phyloP scores from a whole-genome alignment of 176 grass and related monocot genomes.

The Melocanna baccifera region DNA sequence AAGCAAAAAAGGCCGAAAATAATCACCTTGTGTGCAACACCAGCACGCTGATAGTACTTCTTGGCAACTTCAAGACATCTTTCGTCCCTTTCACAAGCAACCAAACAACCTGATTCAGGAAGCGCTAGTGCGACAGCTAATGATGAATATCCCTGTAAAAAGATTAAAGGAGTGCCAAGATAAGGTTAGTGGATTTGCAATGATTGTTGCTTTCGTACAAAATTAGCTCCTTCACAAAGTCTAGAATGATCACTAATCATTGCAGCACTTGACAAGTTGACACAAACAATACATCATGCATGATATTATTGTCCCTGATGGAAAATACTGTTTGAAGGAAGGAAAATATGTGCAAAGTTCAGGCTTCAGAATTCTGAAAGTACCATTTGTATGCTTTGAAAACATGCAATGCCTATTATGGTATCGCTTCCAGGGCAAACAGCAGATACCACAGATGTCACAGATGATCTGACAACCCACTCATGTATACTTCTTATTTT shows the following conservation, averaged over 20 bases:
- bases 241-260: not conserved
- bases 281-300: not conserved
- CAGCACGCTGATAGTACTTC: constrained; percentile 74
- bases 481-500: not conserved
- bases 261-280: not conserved
- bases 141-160: constrained; percentile 84
- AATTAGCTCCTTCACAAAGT: not conserved
- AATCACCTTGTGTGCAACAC: constrained; percentile 80
- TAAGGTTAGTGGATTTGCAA: not conserved
- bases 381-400: not conserved
- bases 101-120: constrained; percentile 73
- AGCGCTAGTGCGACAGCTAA: constrained; percentile 82
- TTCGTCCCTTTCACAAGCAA: constrained; percentile 94
- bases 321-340: not conserved
- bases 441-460: not conserved
- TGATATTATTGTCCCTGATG: not conserved
- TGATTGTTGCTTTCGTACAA: not conserved
- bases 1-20: not conserved
- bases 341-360: not conserved
- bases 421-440: not conserved
- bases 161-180: not conserved
- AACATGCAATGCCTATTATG: not conserved
- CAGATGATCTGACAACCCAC: not conserved
- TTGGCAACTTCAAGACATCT: constrained; percentile 79
- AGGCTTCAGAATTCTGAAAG: not conserved